Percentiles rank a stretch among this genome's conserved stretches.
These are phyloP conservation scores for Blakeslea trispora DNA, from an alignment of 371 early-diverging fungal species.

Conservation along the genomic window DNA sequence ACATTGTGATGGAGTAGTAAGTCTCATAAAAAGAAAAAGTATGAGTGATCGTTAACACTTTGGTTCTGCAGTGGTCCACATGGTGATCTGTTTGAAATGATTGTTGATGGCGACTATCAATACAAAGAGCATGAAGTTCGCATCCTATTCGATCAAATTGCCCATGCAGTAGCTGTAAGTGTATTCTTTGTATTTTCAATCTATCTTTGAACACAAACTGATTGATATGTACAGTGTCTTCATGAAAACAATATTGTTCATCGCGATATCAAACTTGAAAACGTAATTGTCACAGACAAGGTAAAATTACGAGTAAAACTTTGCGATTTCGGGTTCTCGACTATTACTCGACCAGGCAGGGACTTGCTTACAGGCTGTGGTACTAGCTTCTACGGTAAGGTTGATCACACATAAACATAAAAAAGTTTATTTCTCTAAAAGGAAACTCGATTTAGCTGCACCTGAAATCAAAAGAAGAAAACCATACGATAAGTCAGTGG, in stretches of 20 bases:
- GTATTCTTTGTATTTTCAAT: background rate
- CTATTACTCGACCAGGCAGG: constrained; percentile 8
- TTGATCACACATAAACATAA: background rate
- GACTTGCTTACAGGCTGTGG: constrained; percentile 18
- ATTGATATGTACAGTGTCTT: too few species aligned
- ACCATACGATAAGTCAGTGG: constrained; percentile 93
- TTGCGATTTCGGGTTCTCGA: constrained; percentile 21
- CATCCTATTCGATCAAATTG: constrained; percentile 34
- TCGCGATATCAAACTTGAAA: constrained; percentile 76
- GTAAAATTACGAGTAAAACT: constrained; percentile 16
- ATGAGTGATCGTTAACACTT: background rate
- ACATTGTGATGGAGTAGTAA: constrained; percentile 37
- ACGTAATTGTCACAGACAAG: constrained; percentile 54
- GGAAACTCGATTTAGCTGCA: constrained; percentile 43
- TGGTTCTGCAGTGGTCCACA: constrained; percentile 14
- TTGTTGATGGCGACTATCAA: constrained; percentile 1
- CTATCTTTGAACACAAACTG: background rate
- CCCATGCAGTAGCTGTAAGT: constrained; percentile 30
- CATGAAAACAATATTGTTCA: constrained; percentile 76
- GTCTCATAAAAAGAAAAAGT: too few species aligned
- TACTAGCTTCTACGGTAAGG: constrained; percentile 25
- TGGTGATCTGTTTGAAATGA: constrained; percentile 30
- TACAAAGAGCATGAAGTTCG: constrained; percentile 25
- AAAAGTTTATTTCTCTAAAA: background rate
- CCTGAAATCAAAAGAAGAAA: constrained; percentile 86